Evolutionary conservation across 2,329 filamentous ascomycete species (phyloP), one percentile per base, ranked within the genome.

Genomic region (Drechmeria coniospora): DNA sequence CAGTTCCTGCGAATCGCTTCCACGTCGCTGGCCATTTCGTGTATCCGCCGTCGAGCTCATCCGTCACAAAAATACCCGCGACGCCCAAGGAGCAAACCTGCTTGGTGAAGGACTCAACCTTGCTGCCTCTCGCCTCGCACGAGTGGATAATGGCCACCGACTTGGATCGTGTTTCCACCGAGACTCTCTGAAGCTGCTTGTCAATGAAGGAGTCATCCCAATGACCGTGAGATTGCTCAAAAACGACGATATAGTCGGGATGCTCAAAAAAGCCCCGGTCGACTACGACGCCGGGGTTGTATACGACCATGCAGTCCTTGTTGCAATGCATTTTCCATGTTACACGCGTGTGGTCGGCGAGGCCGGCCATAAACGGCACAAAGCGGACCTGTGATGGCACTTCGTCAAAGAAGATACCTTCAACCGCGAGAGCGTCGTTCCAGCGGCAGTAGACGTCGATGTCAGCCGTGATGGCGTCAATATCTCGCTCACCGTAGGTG

Each of bases 351-450:
- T 56, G 30, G 2, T 20, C 26, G 7, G 41, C 32, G 25, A 48
- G 24, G 14, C 34, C 27, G 11, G 43, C 37, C 41, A 43, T 40
- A 33, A 39, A 43, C 24, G 34, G 26, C 14, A 34, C 32, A 26
- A 37, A 27, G 11, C 26, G 24, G 10, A 34, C 31, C 14, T 38
- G 40, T 13, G 41, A 44, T 4, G 59, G 59, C 23, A 53, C 56
- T 42, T 65, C 59, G 34, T 63, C 60, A 32, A 63, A 56, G 41
- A 64, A 63, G 37, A 64, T 60, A 27, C 58, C 59, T 29, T 50
- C 49, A 37, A 65, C 45, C 14, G 51, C 44, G 27, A 64, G 41
- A 22, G 23, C 43, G 27, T 44, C 46, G 29, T 44, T 47, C 60
- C 61, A 65, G 21, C 47, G 51, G 11, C 51, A 53, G 32, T 63